Evolutionary conservation across 352 stramenopile genomes (phyloP).

Genomic region (Globisporangium megalacanthum): DNA sequence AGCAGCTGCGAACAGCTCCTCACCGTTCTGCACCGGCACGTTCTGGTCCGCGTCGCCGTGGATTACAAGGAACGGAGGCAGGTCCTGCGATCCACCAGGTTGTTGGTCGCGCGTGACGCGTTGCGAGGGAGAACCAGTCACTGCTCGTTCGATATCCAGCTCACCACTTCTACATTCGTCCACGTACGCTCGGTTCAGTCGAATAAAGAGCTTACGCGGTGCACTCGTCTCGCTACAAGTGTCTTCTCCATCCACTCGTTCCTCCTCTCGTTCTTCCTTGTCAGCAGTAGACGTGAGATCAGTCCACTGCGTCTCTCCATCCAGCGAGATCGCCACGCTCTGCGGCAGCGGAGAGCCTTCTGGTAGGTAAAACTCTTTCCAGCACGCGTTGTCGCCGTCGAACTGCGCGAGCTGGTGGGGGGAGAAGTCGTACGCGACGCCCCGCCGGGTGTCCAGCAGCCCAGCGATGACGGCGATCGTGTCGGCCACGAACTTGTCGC

Average conservation of each 20-base stretch:
- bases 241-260: constrained; percentile 6
- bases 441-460: constrained; percentile 38
- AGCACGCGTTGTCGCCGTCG: constrained; percentile 34
- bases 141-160: constrained; percentile 36
- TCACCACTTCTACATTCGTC: constrained; percentile 38
- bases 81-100: neutral
- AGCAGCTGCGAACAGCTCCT: constrained; percentile 49
- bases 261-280: neutral
- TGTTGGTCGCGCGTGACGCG: no score
- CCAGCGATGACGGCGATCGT: constrained; percentile 59
- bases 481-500: constrained; percentile 30
- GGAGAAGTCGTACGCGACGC: constrained; percentile 57
- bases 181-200: constrained; percentile 41
- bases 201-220: constrained; percentile 43
- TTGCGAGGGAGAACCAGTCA: constrained; percentile 11
- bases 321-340: constrained; percentile 32
- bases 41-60: constrained; percentile 57
- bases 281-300: neutral
- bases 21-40: constrained; percentile 47
- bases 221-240: constrained; percentile 3
- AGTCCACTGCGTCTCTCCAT: constrained; percentile 20
- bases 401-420: constrained; percentile 39
- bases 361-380: constrained; percentile 4
- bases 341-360: constrained; percentile 46
- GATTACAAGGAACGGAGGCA: constrained; percentile 54